Conservation (phyloP, 2,329 filamentous ascomycete species). For the Colletotrichum melonis region DNA sequence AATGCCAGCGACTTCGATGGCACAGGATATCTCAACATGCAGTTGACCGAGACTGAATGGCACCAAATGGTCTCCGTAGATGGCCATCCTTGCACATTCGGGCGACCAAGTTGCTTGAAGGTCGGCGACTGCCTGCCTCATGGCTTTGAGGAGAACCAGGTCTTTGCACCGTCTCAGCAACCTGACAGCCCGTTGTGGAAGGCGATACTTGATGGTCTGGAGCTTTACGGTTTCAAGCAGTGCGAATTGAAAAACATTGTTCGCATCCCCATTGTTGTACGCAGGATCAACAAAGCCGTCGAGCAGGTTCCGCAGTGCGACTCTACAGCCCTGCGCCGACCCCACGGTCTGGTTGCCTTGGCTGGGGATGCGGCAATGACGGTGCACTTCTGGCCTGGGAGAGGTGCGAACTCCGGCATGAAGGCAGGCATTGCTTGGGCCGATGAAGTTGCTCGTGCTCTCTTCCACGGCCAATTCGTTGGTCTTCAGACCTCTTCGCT, state of each 20-base stretch:
- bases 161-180: constrained; percentile 46
- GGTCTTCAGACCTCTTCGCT: constrained; percentile 44
- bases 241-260: constrained; percentile 49
- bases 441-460: constrained; percentile 47
- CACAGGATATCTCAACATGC: constrained; percentile 49
- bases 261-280: constrained; percentile 49
- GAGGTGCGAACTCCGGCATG: constrained; percentile 49
- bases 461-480: constrained; percentile 44
- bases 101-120: constrained; percentile 44
- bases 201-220: constrained; percentile 47
- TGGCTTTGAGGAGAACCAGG: constrained; percentile 43
- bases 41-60: constrained; percentile 49
- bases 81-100: constrained; percentile 46
- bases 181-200: constrained; percentile 45
- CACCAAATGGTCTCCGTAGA: constrained; percentile 46
- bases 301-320: constrained; percentile 42
- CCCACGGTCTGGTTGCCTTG: constrained; percentile 46
- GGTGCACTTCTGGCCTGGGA: constrained; percentile 50
- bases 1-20: constrained; percentile 48
- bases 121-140: constrained; percentile 42
- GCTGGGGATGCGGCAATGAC: constrained; percentile 50
- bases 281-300: constrained; percentile 45
- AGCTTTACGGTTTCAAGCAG: constrained; percentile 49
- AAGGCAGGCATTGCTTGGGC: constrained; percentile 48
- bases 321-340: constrained; percentile 40